Conservation (phyloP, 2,329 filamentous ascomycete genomes). For the Teratosphaeria zuluensis region DNA sequence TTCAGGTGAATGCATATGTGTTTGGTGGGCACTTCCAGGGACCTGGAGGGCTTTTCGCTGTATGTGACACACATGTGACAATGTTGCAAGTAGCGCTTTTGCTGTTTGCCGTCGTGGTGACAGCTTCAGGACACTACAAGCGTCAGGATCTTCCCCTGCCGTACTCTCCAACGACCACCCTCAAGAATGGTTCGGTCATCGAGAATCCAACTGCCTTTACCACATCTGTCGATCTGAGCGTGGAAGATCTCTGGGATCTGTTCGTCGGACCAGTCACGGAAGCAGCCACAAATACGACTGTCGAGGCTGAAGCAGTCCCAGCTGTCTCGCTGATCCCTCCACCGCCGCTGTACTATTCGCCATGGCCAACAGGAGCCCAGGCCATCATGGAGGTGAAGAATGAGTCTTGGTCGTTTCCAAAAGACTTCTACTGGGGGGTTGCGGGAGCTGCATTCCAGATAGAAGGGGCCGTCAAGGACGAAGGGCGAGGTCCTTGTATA, state of each 20-base stretch:
- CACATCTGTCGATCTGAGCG: slow-evolving; percentile 13
- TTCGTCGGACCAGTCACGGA: slow-evolving; percentile 20
- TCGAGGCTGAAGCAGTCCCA: slow-evolving; percentile 26
- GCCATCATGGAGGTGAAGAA: slow-evolving; percentile 21
- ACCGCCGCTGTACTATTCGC: slow-evolving; percentile 23
- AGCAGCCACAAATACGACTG: slow-evolving; percentile 20
- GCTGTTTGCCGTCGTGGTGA: slow-evolving; percentile 1
- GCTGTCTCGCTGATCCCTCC: slow-evolving; percentile 26
- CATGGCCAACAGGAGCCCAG: slow-evolving; percentile 25
- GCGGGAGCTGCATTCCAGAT: slow-evolving; percentile 27
- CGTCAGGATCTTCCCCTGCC: slow-evolving; percentile 4
- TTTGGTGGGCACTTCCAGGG: neutral
- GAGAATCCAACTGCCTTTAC: slow-evolving; percentile 12
- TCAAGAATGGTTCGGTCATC: slow-evolving; percentile 8
- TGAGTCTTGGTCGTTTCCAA: slow-evolving; percentile 22
- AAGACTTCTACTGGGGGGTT: slow-evolving; percentile 24
- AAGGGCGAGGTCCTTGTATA: slow-evolving; percentile 21
- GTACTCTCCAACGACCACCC: slow-evolving; percentile 5
- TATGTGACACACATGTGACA: neutral
- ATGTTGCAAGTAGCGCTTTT: neutral
- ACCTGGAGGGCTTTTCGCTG: neutral
- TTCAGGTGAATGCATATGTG: neutral
- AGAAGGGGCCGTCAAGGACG: slow-evolving; percentile 21
- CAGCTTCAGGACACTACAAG: slow-evolving; percentile 2
- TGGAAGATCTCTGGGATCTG: slow-evolving; percentile 24